phyloP scores from a whole-genome alignment of 306 rosid genomes.

The Vicia sativa region DNA sequence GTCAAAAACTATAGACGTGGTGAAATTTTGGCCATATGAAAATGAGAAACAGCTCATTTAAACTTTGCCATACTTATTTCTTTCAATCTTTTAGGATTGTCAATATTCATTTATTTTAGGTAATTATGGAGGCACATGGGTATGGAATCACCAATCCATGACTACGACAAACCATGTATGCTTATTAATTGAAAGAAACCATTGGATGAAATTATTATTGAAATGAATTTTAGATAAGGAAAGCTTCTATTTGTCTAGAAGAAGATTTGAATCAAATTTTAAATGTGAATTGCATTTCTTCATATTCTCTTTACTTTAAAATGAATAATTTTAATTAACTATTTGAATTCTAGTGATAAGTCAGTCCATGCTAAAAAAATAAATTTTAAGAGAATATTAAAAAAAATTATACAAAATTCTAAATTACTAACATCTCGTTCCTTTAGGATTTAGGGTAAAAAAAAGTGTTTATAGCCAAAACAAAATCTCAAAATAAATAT shows the following conservation, averaged over 20 bases:
- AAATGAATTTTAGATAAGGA: slow-evolving; percentile 7
- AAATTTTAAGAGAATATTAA: too few species aligned
- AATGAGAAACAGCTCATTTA: slow-evolving; percentile 35
- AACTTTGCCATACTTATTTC: background rate
- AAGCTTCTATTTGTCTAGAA: background rate
- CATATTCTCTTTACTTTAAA: too few species aligned
- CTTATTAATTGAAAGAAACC: slow-evolving; percentile 36
- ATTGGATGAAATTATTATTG: slow-evolving; percentile 32
- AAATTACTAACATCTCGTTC: too few species aligned
- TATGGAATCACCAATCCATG: slow-evolving; percentile 35
- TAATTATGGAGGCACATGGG: slow-evolving; percentile 44
- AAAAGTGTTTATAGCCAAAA: too few species aligned
- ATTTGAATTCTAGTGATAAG: too few species aligned
- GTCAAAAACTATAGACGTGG: slow-evolving; percentile 37
- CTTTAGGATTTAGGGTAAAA: too few species aligned
- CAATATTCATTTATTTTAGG: slow-evolving; percentile 47
- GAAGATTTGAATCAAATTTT: too few species aligned
- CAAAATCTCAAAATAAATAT: too few species aligned
- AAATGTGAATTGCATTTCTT: too few species aligned
- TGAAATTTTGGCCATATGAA: slow-evolving; percentile 33
- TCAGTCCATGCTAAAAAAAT: too few species aligned
- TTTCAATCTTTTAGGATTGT: slow-evolving; percentile 24
- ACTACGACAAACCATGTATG: slow-evolving; percentile 44
- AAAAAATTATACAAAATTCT: too few species aligned
- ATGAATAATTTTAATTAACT: too few species aligned